phyloP scores from a whole-genome alignment of 371 early-diverging fungal genomes.

The Circinella minor region DNA sequence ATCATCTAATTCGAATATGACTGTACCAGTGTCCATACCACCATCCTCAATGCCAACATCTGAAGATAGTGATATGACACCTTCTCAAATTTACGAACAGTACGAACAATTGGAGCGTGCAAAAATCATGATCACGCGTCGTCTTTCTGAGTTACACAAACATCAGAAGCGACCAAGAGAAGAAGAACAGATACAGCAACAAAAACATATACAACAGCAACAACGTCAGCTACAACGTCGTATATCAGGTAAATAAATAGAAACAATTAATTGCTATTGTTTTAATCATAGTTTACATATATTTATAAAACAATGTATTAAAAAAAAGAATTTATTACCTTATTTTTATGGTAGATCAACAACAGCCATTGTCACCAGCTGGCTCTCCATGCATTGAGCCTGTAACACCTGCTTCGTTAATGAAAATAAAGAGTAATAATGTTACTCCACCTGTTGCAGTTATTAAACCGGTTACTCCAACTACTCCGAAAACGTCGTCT shows the following conservation, averaged over 20 bases:
- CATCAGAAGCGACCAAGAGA: constrained; percentile 21
- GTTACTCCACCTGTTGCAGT: neutral
- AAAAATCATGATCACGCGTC: constrained; percentile 39
- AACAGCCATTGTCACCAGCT: constrained; percentile 15
- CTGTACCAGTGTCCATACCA: neutral
- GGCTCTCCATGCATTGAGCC: constrained; percentile 47
- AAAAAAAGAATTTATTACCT: no score
- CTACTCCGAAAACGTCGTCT: neutral
- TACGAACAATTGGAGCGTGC: constrained; percentile 51
- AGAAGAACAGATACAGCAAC: neutral
- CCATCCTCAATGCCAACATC: neutral
- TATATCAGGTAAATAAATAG: neutral
- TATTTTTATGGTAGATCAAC: neutral
- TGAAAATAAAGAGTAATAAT: constrained; percentile 35
- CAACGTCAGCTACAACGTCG: constrained; percentile 25
- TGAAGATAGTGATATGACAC: constrained; percentile 20
- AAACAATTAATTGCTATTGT: neutral
- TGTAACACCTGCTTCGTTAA: constrained; percentile 67
- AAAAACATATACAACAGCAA: constrained; percentile 3
- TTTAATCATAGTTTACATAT: no score
- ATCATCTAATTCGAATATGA: neutral
- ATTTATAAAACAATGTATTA: no score
- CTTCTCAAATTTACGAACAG: constrained; percentile 41
- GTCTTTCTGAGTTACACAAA: constrained; percentile 39
- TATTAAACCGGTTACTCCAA: constrained; percentile 10